Evolutionary conservation across 2,329 filamentous ascomycete species (phyloP).

Genomic region (Magnaporthiopsis poae): DNA sequence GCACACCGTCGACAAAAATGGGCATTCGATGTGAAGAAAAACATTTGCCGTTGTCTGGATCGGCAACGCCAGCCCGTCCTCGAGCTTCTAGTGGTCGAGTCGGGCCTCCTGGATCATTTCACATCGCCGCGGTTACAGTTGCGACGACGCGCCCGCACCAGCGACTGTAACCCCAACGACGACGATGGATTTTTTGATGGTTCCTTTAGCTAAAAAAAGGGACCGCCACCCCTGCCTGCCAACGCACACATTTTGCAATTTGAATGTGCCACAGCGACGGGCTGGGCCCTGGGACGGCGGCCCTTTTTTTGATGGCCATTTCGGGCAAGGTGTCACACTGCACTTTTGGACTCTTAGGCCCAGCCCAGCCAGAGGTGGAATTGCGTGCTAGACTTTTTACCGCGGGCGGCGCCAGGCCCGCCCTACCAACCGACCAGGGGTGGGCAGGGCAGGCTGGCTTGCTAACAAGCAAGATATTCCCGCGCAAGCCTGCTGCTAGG

Average conservation of each 20-base stretch:
- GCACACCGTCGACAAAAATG: no score
- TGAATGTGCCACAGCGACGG: neutral
- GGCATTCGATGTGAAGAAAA: no score
- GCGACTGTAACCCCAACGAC: constrained; percentile 1
- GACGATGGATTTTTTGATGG: neutral
- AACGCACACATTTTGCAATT: neutral
- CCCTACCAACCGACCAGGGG: neutral
- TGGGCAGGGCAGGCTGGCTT: no score
- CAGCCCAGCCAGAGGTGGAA: neutral
- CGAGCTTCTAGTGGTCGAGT: neutral
- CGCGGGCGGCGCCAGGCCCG: neutral
- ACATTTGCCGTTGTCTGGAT: neutral
- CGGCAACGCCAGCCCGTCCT: neutral
- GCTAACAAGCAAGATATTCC: neutral
- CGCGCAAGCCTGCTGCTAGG: neutral
- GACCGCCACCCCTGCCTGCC: neutral
- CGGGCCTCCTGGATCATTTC: constrained; percentile 1
- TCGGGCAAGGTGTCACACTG: neutral
- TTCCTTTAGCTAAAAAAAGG: neutral
- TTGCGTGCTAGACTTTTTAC: constrained; percentile 6
- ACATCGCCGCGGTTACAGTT: constrained; percentile 2
- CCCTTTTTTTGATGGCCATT: neutral
- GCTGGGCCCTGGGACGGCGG: no score
- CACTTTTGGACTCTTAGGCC: neutral
- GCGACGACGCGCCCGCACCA: neutral